Evolutionary conservation across 1,284 basidiomycete genomes (phyloP).

Genomic region (Omphalotus olearius): DNA sequence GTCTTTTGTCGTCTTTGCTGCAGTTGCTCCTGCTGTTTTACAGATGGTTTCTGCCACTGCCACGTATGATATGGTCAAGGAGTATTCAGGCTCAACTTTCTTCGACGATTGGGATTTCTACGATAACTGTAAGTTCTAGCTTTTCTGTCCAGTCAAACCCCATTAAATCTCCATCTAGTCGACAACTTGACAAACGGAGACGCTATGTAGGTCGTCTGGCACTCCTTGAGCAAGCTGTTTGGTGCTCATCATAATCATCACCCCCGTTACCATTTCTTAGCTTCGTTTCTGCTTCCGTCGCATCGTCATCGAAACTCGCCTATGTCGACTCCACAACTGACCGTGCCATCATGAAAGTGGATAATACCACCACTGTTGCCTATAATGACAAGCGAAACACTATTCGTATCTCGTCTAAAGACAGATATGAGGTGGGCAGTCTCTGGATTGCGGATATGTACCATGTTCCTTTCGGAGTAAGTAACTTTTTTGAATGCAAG

Average conservation of each 20-base stretch:
- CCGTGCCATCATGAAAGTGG: conserved; percentile 69
- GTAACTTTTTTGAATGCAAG: conserved; percentile 16
- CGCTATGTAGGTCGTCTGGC: conserved; percentile 36
- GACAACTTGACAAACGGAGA: conserved; percentile 74
- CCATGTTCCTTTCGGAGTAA: conserved; percentile 66
- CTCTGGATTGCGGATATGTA: conserved; percentile 64
- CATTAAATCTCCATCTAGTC: conserved; percentile 29
- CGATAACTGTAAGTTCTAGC: conserved; percentile 35
- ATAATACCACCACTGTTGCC: conserved; percentile 55
- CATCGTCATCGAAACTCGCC: conserved; percentile 48
- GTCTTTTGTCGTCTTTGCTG: not conserved
- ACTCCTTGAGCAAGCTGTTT: not conserved
- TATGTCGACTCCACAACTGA: conserved; percentile 55
- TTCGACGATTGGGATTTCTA: conserved; percentile 57
- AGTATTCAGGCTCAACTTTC: conserved; percentile 47
- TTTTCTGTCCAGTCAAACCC: not conserved
- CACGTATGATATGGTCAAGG: conserved; percentile 41
- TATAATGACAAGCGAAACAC: conserved; percentile 68
- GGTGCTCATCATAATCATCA: not conserved
- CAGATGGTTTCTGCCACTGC: conserved; percentile 19
- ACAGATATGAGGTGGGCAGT: conserved; percentile 57
- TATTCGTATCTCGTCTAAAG: conserved; percentile 58
- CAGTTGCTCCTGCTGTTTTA: conserved; percentile 5
- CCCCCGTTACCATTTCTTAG: conserved; percentile 25
- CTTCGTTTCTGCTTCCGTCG: conserved; percentile 50